Conservation (phyloP, 306 rosid genomes). For the Mimosa bimucronata region DNA sequence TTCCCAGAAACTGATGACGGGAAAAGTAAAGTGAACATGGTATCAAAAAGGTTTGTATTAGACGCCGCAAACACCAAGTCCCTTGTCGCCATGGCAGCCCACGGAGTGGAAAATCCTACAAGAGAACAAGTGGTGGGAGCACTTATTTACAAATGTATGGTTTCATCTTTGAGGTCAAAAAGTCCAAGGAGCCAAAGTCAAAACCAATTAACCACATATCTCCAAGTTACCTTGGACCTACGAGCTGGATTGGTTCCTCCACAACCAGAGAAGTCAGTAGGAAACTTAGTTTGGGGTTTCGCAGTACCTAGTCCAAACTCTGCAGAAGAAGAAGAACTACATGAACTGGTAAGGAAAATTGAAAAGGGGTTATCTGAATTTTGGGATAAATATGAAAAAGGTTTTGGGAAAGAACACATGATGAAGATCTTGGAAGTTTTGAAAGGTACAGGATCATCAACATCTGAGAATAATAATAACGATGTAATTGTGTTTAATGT, state of each 20-base stretch:
- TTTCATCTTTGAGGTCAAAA: background rate
- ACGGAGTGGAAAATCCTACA: background rate
- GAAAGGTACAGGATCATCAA: background rate
- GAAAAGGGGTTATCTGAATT: background rate
- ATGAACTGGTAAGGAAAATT: background rate
- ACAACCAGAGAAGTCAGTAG: background rate
- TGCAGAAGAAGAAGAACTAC: slow-evolving; percentile 7
- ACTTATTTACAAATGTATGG: background rate
- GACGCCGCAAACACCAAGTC: background rate
- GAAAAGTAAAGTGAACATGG: background rate
- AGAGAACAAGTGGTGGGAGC: background rate
- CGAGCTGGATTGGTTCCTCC: background rate
- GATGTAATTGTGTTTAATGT: background rate
- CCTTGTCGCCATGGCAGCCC: background rate
- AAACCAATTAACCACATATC: background rate
- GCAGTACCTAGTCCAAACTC: background rate
- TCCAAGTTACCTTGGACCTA: background rate
- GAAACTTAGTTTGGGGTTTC: background rate
- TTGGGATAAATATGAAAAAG: background rate
- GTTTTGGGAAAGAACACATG: background rate
- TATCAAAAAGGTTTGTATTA: background rate
- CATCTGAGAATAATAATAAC: background rate
- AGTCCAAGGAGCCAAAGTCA: background rate
- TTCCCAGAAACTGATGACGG: background rate
- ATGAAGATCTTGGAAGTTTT: background rate